These are phyloP conservation scores for Allium cepa DNA, from an alignment of 106 monocot genomes.

Conservation along the genomic window DNA sequence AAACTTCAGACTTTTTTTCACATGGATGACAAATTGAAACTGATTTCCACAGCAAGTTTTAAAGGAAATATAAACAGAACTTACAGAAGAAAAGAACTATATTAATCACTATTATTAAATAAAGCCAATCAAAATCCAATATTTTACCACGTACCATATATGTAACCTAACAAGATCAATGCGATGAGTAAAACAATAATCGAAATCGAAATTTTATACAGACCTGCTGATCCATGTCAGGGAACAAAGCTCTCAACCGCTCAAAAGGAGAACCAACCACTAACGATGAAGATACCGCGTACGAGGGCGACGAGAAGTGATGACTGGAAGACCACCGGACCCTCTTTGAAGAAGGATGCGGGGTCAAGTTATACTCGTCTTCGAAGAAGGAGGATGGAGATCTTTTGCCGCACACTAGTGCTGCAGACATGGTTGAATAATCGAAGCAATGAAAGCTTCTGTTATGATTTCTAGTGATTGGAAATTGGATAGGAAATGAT, in stretches of 20 bases:
- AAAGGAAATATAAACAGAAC: no score
- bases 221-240: conserved; percentile 8
- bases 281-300: background rate
- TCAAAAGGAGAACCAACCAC: background rate
- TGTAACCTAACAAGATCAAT: no score
- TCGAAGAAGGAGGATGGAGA: conserved; percentile 7
- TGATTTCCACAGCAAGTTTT: no score
- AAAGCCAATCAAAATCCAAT: no score
- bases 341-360: conserved; percentile 2
- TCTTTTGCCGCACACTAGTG: conserved; percentile 10
- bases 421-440: background rate
- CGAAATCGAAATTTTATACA: conserved; percentile 6
- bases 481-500: no score
- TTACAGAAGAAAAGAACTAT: no score
- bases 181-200: no score
- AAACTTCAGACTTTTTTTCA: no score
- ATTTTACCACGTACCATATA: no score
- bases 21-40: no score
- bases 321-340: conserved; percentile 3
- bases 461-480: no score
- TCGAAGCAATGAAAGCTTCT: background rate
- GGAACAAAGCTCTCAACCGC: background rate
- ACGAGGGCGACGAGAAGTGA: conserved; percentile 5
- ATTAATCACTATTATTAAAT: no score
- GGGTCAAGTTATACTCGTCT: background rate